These are phyloP conservation scores for Bipolaris zeicola DNA, from an alignment of 2,329 filamentous ascomycete species.

Conservation along the genomic window DNA sequence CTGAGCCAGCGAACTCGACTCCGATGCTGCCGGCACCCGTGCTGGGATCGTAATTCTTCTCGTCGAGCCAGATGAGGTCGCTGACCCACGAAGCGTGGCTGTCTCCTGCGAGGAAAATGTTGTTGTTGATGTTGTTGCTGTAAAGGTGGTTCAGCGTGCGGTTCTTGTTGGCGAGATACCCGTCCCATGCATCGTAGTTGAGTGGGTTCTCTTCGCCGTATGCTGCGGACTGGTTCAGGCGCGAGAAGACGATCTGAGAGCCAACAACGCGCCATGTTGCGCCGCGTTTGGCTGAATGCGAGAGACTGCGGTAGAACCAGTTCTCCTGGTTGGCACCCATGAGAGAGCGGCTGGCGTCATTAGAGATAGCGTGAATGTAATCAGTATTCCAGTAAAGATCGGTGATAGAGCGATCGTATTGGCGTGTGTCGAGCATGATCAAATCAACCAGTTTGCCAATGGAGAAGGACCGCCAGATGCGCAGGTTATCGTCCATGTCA, in stretches of 20 bases:
- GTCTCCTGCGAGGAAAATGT: slow-evolving; percentile 74
- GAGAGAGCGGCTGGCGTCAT: slow-evolving; percentile 70
- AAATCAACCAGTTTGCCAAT: slow-evolving; percentile 51
- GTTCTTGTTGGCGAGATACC: slow-evolving; percentile 73
- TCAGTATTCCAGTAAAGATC: slow-evolving; percentile 62
- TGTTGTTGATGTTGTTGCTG: slow-evolving; percentile 72
- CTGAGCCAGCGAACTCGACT: slow-evolving; percentile 65
- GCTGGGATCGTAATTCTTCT: slow-evolving; percentile 47
- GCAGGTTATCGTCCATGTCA: slow-evolving; percentile 51
- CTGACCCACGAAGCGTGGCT: slow-evolving; percentile 66
- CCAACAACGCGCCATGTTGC: slow-evolving; percentile 74
- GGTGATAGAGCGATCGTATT: slow-evolving; percentile 53
- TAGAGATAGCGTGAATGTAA: slow-evolving; percentile 66
- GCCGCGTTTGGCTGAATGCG: slow-evolving; percentile 64
- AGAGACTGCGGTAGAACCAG: slow-evolving; percentile 63
- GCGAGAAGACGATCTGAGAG: slow-evolving; percentile 71
- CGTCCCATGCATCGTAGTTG: slow-evolving; percentile 67
- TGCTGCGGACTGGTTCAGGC: slow-evolving; percentile 56
- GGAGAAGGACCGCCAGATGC: slow-evolving; percentile 52
- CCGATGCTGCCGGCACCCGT: slow-evolving; percentile 52
- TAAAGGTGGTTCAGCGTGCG: slow-evolving; percentile 71
- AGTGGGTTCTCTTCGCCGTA: slow-evolving; percentile 54
- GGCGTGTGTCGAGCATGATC: slow-evolving; percentile 52
- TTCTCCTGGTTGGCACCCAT: slow-evolving; percentile 76
- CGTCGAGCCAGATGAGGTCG: slow-evolving; percentile 54